phyloP scores from a whole-genome alignment of 2,329 filamentous ascomycete genomes.

The Coniella lustricola region DNA sequence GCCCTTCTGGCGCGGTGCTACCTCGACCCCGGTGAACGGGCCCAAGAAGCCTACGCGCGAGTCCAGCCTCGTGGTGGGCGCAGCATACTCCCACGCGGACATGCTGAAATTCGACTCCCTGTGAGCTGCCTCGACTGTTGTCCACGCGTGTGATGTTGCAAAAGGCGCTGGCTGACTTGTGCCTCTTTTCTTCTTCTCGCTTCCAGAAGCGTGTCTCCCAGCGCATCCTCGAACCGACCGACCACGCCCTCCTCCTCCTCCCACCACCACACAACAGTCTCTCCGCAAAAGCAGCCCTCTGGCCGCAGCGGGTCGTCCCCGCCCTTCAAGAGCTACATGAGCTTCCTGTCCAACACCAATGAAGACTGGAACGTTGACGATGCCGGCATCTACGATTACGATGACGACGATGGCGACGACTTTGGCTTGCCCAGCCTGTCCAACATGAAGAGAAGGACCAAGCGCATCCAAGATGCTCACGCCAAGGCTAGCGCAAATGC shows the following conservation, averaged over 20 bases:
- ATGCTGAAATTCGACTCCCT: constrained; percentile 80
- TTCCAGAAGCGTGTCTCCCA: constrained; percentile 14
- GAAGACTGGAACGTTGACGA: constrained; percentile 75
- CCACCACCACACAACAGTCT: constrained; percentile 34
- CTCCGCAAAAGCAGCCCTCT: constrained; percentile 32
- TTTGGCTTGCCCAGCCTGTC: constrained; percentile 91
- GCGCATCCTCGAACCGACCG: constrained; percentile 56
- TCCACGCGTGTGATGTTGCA: neutral
- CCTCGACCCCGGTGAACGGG: constrained; percentile 24
- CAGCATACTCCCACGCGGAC: constrained; percentile 93
- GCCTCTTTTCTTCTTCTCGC: neutral
- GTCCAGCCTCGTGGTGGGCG: constrained; percentile 74
- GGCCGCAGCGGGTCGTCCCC: constrained; percentile 53
- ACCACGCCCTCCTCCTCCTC: constrained; percentile 66
- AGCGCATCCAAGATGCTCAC: constrained; percentile 42
- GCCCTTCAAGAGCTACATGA: constrained; percentile 68
- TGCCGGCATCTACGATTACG: constrained; percentile 68
- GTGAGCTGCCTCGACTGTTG: constrained; percentile 47
- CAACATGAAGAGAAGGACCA: constrained; percentile 73
- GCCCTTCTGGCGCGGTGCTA: constrained; percentile 72
- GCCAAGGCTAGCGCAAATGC: constrained; percentile 23
- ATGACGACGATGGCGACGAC: constrained; percentile 87
- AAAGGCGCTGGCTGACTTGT: constrained; percentile 18
- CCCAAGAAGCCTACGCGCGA: constrained; percentile 50
- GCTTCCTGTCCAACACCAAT: constrained; percentile 73